Base-by-base conservation (phyloP, 2,329 filamentous ascomycete genomes). In the Pestalotiopsis sp. region DNA sequence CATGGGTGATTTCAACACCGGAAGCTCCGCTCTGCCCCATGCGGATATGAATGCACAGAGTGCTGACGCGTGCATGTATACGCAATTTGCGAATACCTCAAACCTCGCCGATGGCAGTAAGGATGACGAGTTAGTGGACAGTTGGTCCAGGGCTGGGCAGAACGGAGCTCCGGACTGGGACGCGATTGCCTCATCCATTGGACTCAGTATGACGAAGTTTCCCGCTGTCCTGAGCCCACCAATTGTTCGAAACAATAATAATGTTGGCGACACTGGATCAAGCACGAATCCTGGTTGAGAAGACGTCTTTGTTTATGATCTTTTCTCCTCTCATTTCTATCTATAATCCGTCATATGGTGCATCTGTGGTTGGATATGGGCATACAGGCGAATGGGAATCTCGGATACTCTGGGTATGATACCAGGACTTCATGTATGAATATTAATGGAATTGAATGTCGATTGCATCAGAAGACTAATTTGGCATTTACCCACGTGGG, bases 31-130 rank as follows among this genome's bases (percentile, higher is more conserved):
- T 9, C 31, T 36, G 31, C 31, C 31, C 7, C 31, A 36, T 36
- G 31, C 31, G 31, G 9, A 36, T 36, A 36, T 7, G 9, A 20
- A 31, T 14, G 25, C 65, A 41, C 31, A 67, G 39, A 13, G 23
- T 52, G 69, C 67, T 3, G 68, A 71, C 39, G 14, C 68, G 20
- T 75, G 70, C 59, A 58, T 72, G 64, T 71, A 69, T 63, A 65
- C 71, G 5, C 71, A 73, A 49, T 71, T 71, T 14, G 64, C 41
- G 9, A 64, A 41, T 36, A 67, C 57, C 61, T 23, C 57, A 6
- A n/a, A n/a, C 7, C 23, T 52, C 45, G 63, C 23, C 5, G 5
- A 25, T 17, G 17, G 36, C n/a, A 7, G 17, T 13, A 59, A 64
- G 20, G 17, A n/a, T 17, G 49, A 23, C 23, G 58, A 65, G 31